Base-by-base conservation (phyloP, 352 stramenopile genomes). In the Globisporangium alternatum region DNA sequence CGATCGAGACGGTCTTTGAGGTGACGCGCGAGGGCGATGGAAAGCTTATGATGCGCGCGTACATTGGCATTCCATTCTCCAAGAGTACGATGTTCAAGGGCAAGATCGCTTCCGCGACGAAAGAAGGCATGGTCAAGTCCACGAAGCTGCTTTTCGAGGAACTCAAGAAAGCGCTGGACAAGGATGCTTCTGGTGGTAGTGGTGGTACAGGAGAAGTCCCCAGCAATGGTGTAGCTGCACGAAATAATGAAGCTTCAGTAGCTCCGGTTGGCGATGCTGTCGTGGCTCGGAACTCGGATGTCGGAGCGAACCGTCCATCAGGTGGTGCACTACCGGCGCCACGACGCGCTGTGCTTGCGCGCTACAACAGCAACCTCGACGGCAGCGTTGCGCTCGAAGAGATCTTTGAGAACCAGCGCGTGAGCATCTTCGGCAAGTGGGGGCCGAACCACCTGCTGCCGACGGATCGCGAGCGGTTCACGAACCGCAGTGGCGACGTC, bases 351-450 rank as follows among this genome's bases (percentile, higher is more conserved):
- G 78, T 74, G 52, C 62, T 89, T 19, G 69, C 75, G 37, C 73
- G 80, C 6, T 83, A 88, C 59, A 90, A 90, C 64, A 89, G 80
- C 56, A 89, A 80, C 3, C 56, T 90, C 10, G 79, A 91, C 66
- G 80, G 79, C 60, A 91, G 82, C 41, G 83, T 95, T 3, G 86
- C 77, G 9, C 71, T 95, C 21, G 86, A 95, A 66, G 86, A 95
- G 70, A 92, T 95, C 67, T 95, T 95, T 68, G 84, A 95, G 67
- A 95, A 95, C 67, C 86, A 95, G 67, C 86, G 86, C 17, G 77
- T 95, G 62, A 92, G 84, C 66, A 88, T 95, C 66, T 95, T 95
- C 74, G 84, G 84, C 35, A 95, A 95, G 53, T 95, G 86, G 86
- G 86, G 82, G 0, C 86, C 86, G 4, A 93, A 93, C 64, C 85